Percentiles rank a stretch among this genome's conserved stretches.
phyloP scores from a whole-genome alignment of 2,329 filamentous ascomycete genomes.

The Aspergillus latus region DNA sequence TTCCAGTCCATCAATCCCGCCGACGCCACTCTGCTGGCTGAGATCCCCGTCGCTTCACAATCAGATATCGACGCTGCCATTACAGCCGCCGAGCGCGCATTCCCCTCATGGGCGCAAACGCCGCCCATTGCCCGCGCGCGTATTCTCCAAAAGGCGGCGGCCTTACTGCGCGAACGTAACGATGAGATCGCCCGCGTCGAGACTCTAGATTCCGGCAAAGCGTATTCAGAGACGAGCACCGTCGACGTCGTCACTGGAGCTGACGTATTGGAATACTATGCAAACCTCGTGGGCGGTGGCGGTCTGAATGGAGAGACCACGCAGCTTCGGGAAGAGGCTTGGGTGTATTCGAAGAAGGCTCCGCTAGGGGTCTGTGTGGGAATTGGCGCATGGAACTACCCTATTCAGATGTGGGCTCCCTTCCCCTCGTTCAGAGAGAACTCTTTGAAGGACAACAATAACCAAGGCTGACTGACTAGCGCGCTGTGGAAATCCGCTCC shows the following conservation, averaged over 20 bases:
- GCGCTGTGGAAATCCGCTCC: constrained; percentile 87
- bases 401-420: constrained; percentile 68
- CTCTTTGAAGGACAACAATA: background rate
- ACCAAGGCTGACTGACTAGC: constrained; percentile 25
- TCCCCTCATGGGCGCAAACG: constrained; percentile 73
- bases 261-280: constrained; percentile 84
- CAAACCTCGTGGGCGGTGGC: constrained; percentile 72
- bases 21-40: constrained; percentile 66
- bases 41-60: constrained; percentile 68
- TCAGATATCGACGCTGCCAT: constrained; percentile 71
- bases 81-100: constrained; percentile 67
- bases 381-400: constrained; percentile 91
- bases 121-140: constrained; percentile 72
- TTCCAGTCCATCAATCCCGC: constrained; percentile 76
- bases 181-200: constrained; percentile 76
- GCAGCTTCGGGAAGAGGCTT: constrained; percentile 71
- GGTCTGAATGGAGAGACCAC: constrained; percentile 79
- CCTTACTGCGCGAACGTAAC: constrained; percentile 71
- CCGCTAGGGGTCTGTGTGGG: constrained; percentile 80
- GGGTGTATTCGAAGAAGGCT: constrained; percentile 80
- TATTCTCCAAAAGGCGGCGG: constrained; percentile 74
- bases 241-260: constrained; percentile 82
- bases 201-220: constrained; percentile 83
- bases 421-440: too few species aligned
- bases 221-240: constrained; percentile 77